A percentile compares a stretch with the other conserved stretches of the same genome.
phyloP scores from a whole-genome alignment of 768 basidiomycete species.

The Gloeophyllum trabeum region DNA sequence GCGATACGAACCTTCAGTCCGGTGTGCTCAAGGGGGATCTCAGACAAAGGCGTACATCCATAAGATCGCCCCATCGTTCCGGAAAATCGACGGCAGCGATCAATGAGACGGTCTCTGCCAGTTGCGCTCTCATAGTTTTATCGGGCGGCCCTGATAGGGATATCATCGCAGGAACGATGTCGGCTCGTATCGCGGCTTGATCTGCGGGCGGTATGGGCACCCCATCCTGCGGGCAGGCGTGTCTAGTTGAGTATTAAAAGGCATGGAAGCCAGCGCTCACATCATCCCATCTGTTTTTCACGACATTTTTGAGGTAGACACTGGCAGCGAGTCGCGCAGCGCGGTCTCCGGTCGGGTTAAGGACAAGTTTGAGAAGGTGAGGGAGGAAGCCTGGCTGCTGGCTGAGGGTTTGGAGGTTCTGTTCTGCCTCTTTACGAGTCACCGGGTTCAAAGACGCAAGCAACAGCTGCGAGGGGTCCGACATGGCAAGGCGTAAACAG shows the following conservation, averaged over 20 bases:
- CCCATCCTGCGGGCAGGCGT: conserved; percentile 38
- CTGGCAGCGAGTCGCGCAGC: conserved; percentile 74
- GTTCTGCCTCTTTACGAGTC: conserved; percentile 74
- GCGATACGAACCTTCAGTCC: neutral
- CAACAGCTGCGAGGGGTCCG: conserved; percentile 59
- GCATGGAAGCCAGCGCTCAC: conserved; percentile 28
- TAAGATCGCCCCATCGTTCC: conserved; percentile 73
- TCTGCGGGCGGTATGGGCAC: conserved; percentile 61
- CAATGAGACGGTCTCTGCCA: conserved; percentile 87
- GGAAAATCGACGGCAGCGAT: conserved; percentile 94
- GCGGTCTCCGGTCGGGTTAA: conserved; percentile 52
- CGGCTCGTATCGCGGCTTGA: conserved; percentile 58
- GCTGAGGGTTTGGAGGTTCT: conserved; percentile 56
- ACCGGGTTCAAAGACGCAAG: conserved; percentile 59
- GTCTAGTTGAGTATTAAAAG: neutral
- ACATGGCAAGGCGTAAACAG: conserved; percentile 28
- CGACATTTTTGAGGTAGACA: conserved; percentile 87
- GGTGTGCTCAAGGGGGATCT: neutral
- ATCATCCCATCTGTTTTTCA: conserved; percentile 84
- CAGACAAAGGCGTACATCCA: conserved; percentile 56
- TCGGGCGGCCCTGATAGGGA: conserved; percentile 63
- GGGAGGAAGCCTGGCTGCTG: conserved; percentile 68
- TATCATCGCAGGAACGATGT: conserved; percentile 90
- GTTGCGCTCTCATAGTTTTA: conserved; percentile 67
- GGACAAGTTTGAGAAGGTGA: conserved; percentile 68